Evolutionary conservation across 106 monocot genomes (phyloP), one percentile per base, ranked within the genome.

Genomic region (Dendrobium catenatum): DNA sequence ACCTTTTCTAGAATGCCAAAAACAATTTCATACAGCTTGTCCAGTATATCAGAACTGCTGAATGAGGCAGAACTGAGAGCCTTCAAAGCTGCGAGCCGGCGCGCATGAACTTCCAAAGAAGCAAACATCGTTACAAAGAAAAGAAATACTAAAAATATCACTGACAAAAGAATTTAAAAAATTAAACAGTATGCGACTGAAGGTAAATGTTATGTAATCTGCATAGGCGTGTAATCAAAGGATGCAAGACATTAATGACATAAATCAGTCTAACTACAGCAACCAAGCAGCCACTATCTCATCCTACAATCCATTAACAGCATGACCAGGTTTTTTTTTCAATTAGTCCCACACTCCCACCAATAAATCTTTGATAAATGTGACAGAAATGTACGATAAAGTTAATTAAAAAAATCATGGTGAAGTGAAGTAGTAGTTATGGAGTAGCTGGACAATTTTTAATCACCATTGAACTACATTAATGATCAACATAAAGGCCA

Each of bases 1-100:
- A 95, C 98, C 98, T 98, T 98, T 68, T 93, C 98, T 67, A 98
- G 82, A 80, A 98, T 93, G 19, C 85, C 95, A 90, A 98, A 98
- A 22, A 93, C 98, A 91, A 98, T 93, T 84, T 95, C 98, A 82
- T 98, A 95, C 18, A 98, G 79, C 84, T 95, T 98, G 74, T 79
- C 80, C 86, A 95, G 82, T 27, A 93, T 81, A 58, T 93, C 95
- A 80, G 91, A 91, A 86, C 82, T 91, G 87, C 85, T 89, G 81
- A 88, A 40, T 68, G 96, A 85, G 66, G 88, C 86, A 83, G 91
- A 82, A 81, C 91, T 91, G 68, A 98, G 98, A 68, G 98, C 89
- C 84, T 98, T 98, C 47, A 98, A 81, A 86, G 98, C 95, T 46
- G 95, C 98, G 81, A 98, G 95, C 84, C 95, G 88, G 76, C 95